Percentiles rank a stretch among this genome's conserved stretches.
Evolutionary conservation across 208 protist species (phyloP).

Genomic region (Wallacemonas sp.): DNA sequence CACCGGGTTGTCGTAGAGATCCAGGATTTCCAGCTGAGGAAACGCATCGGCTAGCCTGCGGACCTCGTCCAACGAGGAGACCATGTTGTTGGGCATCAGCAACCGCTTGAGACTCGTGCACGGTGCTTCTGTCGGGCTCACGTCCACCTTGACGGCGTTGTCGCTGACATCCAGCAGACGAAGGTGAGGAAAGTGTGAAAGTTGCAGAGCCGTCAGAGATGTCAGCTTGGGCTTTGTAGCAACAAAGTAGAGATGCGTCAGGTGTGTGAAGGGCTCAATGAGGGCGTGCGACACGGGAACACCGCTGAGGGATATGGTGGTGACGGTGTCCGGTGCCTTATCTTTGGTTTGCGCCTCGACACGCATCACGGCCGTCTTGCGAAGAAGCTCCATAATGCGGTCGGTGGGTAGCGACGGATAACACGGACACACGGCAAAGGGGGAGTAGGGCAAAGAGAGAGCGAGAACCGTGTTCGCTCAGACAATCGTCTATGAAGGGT

Average conservation of each 20-base stretch:
- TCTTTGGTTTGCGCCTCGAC: conserved; percentile 68
- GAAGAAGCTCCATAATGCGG: conserved; percentile 66
- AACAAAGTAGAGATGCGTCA: conserved; percentile 62
- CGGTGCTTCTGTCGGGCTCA: conserved; percentile 7
- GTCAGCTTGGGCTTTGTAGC: conserved; percentile 61
- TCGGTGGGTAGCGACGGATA: neutral
- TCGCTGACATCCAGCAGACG: conserved; percentile 83
- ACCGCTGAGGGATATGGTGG: conserved; percentile 54
- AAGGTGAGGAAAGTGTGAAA: conserved; percentile 31
- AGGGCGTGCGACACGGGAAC: conserved; percentile 53
- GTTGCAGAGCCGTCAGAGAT: conserved; percentile 25
- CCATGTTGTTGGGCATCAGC: conserved; percentile 70
- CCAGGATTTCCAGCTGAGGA: conserved; percentile 62
- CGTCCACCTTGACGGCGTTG: conserved; percentile 56
- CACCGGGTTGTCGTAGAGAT: conserved; percentile 58
- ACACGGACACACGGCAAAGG: conserved; percentile 4
- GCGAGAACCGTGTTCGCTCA: too few relatives aligned
- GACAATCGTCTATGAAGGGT: too few relatives aligned
- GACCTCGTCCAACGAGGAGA: conserved; percentile 51
- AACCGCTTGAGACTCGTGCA: conserved; percentile 38
- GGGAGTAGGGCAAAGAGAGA: neutral
- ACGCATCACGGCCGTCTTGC: conserved; percentile 64
- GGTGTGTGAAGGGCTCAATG: conserved; percentile 36
- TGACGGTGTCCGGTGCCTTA: conserved; percentile 43
- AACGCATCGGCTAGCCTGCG: conserved; percentile 46